Percentiles rank a stretch among this genome's conserved stretches.
phyloP scores from a whole-genome alignment of 2,329 filamentous ascomycete species.

The Botrytis fragariae region DNA sequence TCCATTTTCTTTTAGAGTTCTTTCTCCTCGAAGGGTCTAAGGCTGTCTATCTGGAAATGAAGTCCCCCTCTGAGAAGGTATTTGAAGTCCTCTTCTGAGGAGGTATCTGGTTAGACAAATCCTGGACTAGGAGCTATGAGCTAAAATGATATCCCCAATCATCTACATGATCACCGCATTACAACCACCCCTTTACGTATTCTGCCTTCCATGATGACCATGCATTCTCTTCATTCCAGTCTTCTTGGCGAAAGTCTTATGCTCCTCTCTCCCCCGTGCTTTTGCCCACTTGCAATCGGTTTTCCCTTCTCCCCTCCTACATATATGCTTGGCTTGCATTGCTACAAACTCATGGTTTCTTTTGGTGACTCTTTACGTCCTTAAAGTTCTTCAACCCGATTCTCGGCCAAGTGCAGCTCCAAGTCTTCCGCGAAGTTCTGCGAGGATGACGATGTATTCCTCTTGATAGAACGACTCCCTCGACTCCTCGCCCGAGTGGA shows the following conservation, averaged over 20 bases:
- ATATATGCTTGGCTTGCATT: background rate
- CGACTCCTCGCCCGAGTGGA: constrained; percentile 14
- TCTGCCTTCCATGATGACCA: background rate
- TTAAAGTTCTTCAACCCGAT: constrained; percentile 3
- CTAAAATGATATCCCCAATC: constrained; percentile 17
- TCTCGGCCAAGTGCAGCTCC: constrained; percentile 12
- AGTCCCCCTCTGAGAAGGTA: constrained; percentile 14
- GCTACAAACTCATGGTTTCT: background rate
- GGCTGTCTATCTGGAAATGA: constrained; percentile 16
- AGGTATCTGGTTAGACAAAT: constrained; percentile 9
- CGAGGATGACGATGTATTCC: constrained; percentile 16
- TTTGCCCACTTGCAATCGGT: background rate
- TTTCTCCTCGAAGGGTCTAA: constrained; percentile 5
- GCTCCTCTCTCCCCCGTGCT: background rate
- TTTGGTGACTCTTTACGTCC: background rate
- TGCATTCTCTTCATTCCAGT: background rate
- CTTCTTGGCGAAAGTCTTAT: background rate
- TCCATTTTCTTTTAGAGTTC: constrained; percentile 20
- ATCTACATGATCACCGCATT: constrained; percentile 1
- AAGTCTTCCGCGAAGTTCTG: constrained; percentile 15
- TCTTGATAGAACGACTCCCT: constrained; percentile 15
- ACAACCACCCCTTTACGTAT: background rate
- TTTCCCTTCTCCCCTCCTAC: background rate
- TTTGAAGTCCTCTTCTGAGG: constrained; percentile 16
- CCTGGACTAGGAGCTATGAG: constrained; percentile 16